Conservation (phyloP, 768 basidiomycete species). For the Imleria badia region DNA sequence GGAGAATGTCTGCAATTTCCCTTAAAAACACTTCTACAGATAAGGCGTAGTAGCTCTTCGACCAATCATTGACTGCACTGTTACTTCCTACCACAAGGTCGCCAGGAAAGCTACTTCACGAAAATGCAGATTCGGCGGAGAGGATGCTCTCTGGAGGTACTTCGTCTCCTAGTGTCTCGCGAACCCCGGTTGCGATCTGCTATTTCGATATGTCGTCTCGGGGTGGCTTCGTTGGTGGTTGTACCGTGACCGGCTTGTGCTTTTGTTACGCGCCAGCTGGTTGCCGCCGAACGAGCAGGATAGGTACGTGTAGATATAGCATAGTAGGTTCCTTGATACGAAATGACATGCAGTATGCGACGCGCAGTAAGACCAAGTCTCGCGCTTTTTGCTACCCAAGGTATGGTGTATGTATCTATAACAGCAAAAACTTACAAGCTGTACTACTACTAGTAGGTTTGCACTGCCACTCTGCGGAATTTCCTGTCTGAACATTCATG, state of each 20-base stretch:
- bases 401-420: constrained; percentile 21
- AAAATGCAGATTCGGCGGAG: constrained; percentile 11
- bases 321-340: constrained; percentile 16
- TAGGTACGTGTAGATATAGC: constrained; percentile 25
- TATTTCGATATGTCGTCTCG: constrained; percentile 17
- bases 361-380: constrained; percentile 11
- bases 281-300: constrained; percentile 21
- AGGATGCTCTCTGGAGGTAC: constrained; percentile 14
- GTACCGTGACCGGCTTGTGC: constrained; percentile 37
- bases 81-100: constrained; percentile 26
- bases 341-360: not conserved
- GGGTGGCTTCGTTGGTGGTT: constrained; percentile 21
- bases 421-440: too few species aligned
- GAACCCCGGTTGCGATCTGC: constrained; percentile 16
- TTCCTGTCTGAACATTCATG: too few species aligned
- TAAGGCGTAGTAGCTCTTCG: constrained; percentile 81
- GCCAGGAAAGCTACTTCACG: constrained; percentile 27
- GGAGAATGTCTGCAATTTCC: constrained; percentile 68
- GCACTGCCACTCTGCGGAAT: too few species aligned
- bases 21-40: constrained; percentile 73
- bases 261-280: constrained; percentile 23
- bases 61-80: constrained; percentile 68
- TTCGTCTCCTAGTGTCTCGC: constrained; percentile 14
- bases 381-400: constrained; percentile 10
- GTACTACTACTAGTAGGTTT: too few species aligned